phyloP scores from a whole-genome alignment of 768 basidiomycete species.

The Kwoniella sp. region DNA sequence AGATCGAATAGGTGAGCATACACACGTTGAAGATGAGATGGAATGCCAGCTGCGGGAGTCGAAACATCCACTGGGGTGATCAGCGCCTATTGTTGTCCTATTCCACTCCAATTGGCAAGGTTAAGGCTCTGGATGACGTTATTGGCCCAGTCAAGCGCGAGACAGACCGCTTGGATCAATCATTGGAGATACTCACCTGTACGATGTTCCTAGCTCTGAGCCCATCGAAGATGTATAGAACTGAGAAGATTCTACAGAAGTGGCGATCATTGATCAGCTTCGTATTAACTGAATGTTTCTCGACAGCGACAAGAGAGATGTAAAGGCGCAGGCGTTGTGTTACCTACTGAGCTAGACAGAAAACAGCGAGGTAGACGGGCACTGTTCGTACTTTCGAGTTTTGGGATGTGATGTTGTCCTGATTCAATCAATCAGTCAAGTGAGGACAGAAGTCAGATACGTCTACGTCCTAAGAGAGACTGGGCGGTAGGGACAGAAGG shows the following conservation, averaged over 20 bases:
- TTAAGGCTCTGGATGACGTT: too few relatives aligned
- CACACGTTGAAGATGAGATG: slow-evolving; percentile 40
- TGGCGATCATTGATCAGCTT: not conserved
- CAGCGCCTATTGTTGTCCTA: too few relatives aligned
- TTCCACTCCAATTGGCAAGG: too few relatives aligned
- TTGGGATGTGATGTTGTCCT: slow-evolving; percentile 29
- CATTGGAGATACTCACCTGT: slow-evolving; percentile 33
- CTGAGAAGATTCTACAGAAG: slow-evolving; percentile 68
- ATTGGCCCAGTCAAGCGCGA: too few relatives aligned
- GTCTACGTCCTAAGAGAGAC: too few relatives aligned
- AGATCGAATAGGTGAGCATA: slow-evolving; percentile 39
- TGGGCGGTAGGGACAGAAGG: too few relatives aligned
- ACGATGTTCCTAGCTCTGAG: slow-evolving; percentile 44
- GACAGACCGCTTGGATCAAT: too few relatives aligned
- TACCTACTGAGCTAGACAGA: slow-evolving; percentile 46
- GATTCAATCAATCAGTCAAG: slow-evolving; percentile 2
- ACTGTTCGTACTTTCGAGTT: slow-evolving; percentile 33
- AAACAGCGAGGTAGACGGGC: slow-evolving; percentile 42
- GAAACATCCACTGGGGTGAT: too few relatives aligned
- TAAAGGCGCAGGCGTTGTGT: too few relatives aligned
- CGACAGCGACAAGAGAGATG: too few relatives aligned
- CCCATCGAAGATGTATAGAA: slow-evolving; percentile 61
- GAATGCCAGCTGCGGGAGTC: slow-evolving; percentile 29
- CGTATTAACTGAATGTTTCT: too few relatives aligned
- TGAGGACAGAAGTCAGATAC: not conserved